Conservation (phyloP, 2,329 filamentous ascomycete species). For the Xylaria sp. region DNA sequence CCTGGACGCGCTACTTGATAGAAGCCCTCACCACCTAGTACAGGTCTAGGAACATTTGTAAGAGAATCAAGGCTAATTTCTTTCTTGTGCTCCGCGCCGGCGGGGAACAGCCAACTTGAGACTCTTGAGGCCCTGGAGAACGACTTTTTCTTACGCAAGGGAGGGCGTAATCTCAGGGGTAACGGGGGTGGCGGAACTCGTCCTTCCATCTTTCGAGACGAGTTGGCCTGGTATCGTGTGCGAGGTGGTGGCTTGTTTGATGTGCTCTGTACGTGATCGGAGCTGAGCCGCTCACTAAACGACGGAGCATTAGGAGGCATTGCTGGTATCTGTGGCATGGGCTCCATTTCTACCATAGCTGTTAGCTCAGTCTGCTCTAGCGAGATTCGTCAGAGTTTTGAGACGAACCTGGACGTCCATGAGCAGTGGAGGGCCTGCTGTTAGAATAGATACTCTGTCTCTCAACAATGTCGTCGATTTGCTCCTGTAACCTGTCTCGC, state of each 20-base stretch:
- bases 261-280: conserved; percentile 55
- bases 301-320: conserved; percentile 67
- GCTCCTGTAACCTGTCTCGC: conserved; percentile 66
- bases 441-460: conserved; percentile 67
- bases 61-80: conserved; percentile 61
- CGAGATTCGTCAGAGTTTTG: neutral
- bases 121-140: conserved; percentile 71
- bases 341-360: conserved; percentile 55
- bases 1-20: conserved; percentile 64
- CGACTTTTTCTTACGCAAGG: conserved; percentile 73
- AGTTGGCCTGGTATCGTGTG: conserved; percentile 52
- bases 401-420: conserved; percentile 54
- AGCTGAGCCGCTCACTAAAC: conserved; percentile 66
- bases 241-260: conserved; percentile 50
- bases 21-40: conserved; percentile 65
- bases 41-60: conserved; percentile 65
- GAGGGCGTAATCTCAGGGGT: conserved; percentile 68
- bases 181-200: conserved; percentile 64
- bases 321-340: conserved; percentile 67
- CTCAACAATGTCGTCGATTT: conserved; percentile 70
- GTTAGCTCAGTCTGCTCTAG: conserved; percentile 27
- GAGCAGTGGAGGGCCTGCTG: conserved; percentile 64
- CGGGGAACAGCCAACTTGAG: conserved; percentile 66
- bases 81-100: conserved; percentile 48
- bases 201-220: conserved; percentile 51